Base-by-base conservation (phyloP, 305 asterid species). In the Fraxinus floribunda region DNA sequence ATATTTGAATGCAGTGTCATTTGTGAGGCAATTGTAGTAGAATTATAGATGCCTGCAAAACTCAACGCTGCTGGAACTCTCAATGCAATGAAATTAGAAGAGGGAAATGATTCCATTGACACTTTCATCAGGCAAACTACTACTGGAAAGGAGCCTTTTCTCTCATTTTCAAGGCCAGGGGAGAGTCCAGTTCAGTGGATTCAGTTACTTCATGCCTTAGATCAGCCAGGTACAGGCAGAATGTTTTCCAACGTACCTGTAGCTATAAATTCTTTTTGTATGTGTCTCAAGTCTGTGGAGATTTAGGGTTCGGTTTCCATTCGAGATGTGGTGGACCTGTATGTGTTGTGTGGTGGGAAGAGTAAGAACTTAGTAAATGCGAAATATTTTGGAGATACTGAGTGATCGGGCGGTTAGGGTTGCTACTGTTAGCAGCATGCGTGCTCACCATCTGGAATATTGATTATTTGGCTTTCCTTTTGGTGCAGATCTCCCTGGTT, bases 161-260 rank as follows among this genome's bases (percentile, higher is more conserved):
- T 91, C 83, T 92, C 97, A 75, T 90, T 86, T 83, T 86, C 98
- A 71, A 93, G 92, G 91, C 75, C 94, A 24, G 94, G 88, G 81
- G 98, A 93, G 76, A 90, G 81, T 75, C 91, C 95, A 18, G 91
- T 91, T 75, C 98, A 90, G 85, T 93, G 94, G 98, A 80, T 91
- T 86, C 98, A 94, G 87, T 86, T 93, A 79, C 92, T 96, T 88
- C 86, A 92, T 78, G 91, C 92, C 78, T 87, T 91, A 78, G 98
- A 96, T 79, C 97, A 91, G 81, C 97, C 92, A 89, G 98, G 99
- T 94, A 82, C 49, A 76, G 13, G 64, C 72, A 64, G 62, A 80
- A 35, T 55, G 49, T 36, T 66, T 20, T 60, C n/a, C 57, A 77
- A 20, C 64, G 68, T 30, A 44, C 70, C 44, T 29, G 22, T 46